Evolutionary conservation across 805 yeast species (phyloP).

Genomic region (Phaffomyces thermotolerans): DNA sequence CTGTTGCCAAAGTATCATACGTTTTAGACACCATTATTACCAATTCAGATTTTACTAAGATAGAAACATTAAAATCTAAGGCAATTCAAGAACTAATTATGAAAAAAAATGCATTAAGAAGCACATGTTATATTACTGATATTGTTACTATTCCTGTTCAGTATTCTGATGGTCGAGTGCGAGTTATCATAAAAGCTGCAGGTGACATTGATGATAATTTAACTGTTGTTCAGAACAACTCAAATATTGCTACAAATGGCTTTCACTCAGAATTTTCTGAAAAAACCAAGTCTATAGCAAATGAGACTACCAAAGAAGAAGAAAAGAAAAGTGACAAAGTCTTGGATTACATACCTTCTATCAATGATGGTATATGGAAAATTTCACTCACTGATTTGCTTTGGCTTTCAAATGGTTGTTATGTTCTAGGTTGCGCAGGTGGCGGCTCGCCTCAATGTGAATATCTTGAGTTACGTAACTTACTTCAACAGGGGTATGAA

Average conservation of each 20-base stretch:
- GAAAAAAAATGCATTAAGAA: slow-evolving; percentile 8
- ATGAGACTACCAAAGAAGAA: neutral
- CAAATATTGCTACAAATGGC: neutral
- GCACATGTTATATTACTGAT: slow-evolving; percentile 15
- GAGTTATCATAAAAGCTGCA: slow-evolving; percentile 17
- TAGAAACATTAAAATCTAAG: slow-evolving; percentile 7
- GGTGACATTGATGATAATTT: slow-evolving; percentile 4
- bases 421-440: slow-evolving; percentile 42
- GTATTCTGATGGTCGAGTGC: slow-evolving; percentile 14
- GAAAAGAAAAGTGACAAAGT: neutral
- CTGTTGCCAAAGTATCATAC: slow-evolving; percentile 36
- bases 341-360: slow-evolving; percentile 24
- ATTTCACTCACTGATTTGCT: slow-evolving; percentile 32
- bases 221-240: no score
- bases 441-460: slow-evolving; percentile 39
- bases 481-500: slow-evolving; percentile 27
- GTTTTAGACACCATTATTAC: neutral
- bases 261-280: neutral
- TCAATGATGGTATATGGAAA: slow-evolving; percentile 31
- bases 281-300: no score
- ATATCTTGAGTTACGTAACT: slow-evolving; percentile 27
- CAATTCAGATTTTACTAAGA: slow-evolving; percentile 1
- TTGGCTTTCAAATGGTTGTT: slow-evolving; percentile 32
- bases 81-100: slow-evolving; percentile 13
- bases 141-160: slow-evolving; percentile 15